Conservation (phyloP, 192 early-diverging fungal species). For the Coemansia sp. region DNA sequence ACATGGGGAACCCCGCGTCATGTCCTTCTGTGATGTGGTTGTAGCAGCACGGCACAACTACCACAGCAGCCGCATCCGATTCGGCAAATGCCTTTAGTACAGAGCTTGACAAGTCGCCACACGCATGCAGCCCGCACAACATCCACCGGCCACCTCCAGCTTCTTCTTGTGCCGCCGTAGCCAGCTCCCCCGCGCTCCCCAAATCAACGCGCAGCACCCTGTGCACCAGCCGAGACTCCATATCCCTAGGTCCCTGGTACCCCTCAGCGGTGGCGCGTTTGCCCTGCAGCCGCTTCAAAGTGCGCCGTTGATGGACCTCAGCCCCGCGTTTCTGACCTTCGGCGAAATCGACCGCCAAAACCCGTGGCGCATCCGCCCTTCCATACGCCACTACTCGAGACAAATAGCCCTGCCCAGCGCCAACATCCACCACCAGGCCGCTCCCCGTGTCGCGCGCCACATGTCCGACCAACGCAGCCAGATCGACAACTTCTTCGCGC, state of each 20-base stretch:
- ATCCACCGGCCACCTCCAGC: conserved; percentile 55
- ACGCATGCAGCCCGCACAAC: conserved; percentile 81
- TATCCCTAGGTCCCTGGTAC: conserved; percentile 19
- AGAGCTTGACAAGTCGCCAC: conserved; percentile 78
- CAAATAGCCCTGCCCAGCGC: conserved; percentile 54
- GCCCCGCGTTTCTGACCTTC: conserved; percentile 43
- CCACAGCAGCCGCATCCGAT: conserved; percentile 59
- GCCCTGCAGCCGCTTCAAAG: conserved; percentile 25
- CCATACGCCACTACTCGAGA: conserved; percentile 49
- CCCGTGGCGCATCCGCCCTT: conserved; percentile 7
- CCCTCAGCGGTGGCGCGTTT: conserved; percentile 24
- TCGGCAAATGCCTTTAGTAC: conserved; percentile 69
- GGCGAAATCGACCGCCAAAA: conserved; percentile 44
- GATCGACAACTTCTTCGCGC: conserved; percentile 42
- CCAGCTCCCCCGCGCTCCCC: conserved; percentile 23
- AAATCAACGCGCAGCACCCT: conserved; percentile 24
- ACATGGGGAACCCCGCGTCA: conserved; percentile 36
- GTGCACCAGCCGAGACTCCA: conserved; percentile 26
- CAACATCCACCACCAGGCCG: conserved; percentile 43
- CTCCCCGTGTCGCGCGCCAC: conserved; percentile 20
- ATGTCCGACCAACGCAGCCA: conserved; percentile 30
- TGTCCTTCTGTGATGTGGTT: conserved; percentile 68
- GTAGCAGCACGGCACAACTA: conserved; percentile 85
- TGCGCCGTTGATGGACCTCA: conserved; percentile 26
- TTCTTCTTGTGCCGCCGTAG: conserved; percentile 3